Percentiles rank a stretch among this genome's conserved stretches.
phyloP scores from a whole-genome alignment of 1,139 yeast genomes.

The Suhomyces atakaporum region DNA sequence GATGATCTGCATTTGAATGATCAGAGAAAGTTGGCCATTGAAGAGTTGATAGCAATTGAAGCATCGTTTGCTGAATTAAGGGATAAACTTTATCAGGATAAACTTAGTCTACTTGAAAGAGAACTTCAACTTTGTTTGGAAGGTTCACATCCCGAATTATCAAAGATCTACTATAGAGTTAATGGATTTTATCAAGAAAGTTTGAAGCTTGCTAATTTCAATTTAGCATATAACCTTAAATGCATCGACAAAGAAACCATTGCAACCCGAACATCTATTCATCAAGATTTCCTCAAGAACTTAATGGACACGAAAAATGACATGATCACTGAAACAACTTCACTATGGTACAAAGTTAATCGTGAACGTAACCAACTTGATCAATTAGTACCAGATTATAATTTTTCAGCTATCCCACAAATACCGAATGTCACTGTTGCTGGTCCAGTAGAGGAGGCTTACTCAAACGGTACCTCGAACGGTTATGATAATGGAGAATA shows the following conservation, averaged over 20 bases:
- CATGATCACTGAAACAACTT: slow-evolving; percentile 73
- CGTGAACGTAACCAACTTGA: slow-evolving; percentile 87
- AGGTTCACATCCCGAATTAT: slow-evolving; percentile 86
- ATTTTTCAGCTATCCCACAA: slow-evolving; percentile 38
- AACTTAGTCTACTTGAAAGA: slow-evolving; percentile 70
- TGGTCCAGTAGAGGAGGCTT: slow-evolving; percentile 9
- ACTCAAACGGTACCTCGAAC: slow-evolving; percentile 10
- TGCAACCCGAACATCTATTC: slow-evolving; percentile 77
- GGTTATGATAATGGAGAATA: slow-evolving; percentile 34
- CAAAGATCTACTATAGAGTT: slow-evolving; percentile 68
- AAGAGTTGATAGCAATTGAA: slow-evolving; percentile 75
- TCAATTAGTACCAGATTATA: slow-evolving; percentile 54
- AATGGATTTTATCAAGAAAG: slow-evolving; percentile 71
- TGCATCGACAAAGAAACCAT: slow-evolving; percentile 80
- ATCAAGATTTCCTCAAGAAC: slow-evolving; percentile 78
- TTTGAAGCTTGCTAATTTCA: slow-evolving; percentile 64
- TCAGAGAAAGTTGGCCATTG: slow-evolving; percentile 63
- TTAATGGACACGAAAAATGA: slow-evolving; percentile 67
- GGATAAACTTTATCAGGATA: slow-evolving; percentile 75
- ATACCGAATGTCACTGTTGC: slow-evolving; percentile 28
- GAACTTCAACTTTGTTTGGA: slow-evolving; percentile 85
- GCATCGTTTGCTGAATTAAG: slow-evolving; percentile 81
- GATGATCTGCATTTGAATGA: slow-evolving; percentile 49
- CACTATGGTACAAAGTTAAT: slow-evolving; percentile 90
- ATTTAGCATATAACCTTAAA: slow-evolving; percentile 69